These are phyloP conservation scores for Globisporangium orthogonon DNA, from an alignment of 352 stramenopile genomes.

Conservation along the genomic window DNA sequence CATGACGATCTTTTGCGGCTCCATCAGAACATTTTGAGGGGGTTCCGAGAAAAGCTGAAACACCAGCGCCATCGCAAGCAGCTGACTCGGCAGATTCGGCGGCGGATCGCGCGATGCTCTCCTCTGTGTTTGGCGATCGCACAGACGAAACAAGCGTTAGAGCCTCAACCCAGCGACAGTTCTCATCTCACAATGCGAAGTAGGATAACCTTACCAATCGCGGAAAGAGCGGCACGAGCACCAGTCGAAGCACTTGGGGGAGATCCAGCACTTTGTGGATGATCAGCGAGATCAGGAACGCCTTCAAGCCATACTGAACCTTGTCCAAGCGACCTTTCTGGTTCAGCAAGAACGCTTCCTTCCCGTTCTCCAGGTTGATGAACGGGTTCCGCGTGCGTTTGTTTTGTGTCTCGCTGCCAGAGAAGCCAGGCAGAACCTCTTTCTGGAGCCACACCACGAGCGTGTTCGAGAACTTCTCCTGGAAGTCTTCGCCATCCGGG, in stretches of 20 bases:
- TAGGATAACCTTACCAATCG: conserved; percentile 32
- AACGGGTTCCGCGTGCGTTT: conserved; percentile 82
- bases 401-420: conserved; percentile 57
- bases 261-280: conserved; percentile 85
- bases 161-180: background rate
- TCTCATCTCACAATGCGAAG: no score
- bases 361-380: conserved; percentile 71
- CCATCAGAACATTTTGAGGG: conserved; percentile 71
- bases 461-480: conserved; percentile 81
- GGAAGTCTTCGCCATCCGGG: conserved; percentile 77
- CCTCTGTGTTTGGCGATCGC: conserved; percentile 16
- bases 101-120: conserved; percentile 64
- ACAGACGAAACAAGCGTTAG: background rate
- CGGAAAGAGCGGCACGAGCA: conserved; percentile 77
- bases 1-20: conserved; percentile 74
- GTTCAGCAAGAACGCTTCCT: conserved; percentile 77
- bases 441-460: conserved; percentile 84
- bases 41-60: conserved; percentile 84
- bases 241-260: conserved; percentile 74
- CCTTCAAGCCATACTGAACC: conserved; percentile 82
- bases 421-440: conserved; percentile 78
- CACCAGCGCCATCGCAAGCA: conserved; percentile 79
- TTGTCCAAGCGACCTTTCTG: conserved; percentile 80
- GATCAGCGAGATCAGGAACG: conserved; percentile 74
- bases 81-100: conserved; percentile 70